A percentile compares a stretch with the other conserved stretches of the same genome.
Conservation (phyloP, 1,139 yeast genomes). For the Hansenula lynferdii region DNA sequence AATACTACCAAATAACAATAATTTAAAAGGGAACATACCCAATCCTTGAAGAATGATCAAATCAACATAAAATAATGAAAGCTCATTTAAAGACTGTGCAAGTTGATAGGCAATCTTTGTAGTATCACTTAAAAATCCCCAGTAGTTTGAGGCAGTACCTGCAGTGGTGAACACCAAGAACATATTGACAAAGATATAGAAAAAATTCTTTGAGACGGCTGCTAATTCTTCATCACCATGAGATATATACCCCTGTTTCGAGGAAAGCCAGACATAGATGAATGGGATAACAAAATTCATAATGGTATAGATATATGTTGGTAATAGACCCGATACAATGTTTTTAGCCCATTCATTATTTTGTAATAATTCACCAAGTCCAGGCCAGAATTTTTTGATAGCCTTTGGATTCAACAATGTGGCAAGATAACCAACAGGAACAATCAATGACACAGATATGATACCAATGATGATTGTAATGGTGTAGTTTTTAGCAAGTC, state of each 20-base stretch:
- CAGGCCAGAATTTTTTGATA: constrained; percentile 70
- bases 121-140: constrained; percentile 69
- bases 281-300: constrained; percentile 66
- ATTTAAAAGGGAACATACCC: constrained; percentile 75
- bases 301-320: constrained; percentile 68
- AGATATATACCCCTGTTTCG: constrained; percentile 66
- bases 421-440: constrained; percentile 71
- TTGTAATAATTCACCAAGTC: constrained; percentile 53
- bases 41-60: constrained; percentile 78
- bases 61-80: constrained; percentile 78
- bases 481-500: constrained; percentile 50
- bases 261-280: constrained; percentile 60
- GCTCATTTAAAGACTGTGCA: constrained; percentile 64
- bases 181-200: constrained; percentile 72
- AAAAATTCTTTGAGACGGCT: constrained; percentile 71
- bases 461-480: constrained; percentile 60
- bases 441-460: constrained; percentile 57
- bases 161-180: constrained; percentile 76
- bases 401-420: constrained; percentile 69
- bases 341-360: constrained; percentile 66
- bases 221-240: constrained; percentile 75
- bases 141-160: constrained; percentile 66
- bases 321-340: constrained; percentile 68
- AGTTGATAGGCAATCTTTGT: constrained; percentile 74
- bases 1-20: constrained; percentile 61